Evolutionary conservation across 352 stramenopile genomes (phyloP).

Genomic region (Phytophthora hybrid): DNA sequence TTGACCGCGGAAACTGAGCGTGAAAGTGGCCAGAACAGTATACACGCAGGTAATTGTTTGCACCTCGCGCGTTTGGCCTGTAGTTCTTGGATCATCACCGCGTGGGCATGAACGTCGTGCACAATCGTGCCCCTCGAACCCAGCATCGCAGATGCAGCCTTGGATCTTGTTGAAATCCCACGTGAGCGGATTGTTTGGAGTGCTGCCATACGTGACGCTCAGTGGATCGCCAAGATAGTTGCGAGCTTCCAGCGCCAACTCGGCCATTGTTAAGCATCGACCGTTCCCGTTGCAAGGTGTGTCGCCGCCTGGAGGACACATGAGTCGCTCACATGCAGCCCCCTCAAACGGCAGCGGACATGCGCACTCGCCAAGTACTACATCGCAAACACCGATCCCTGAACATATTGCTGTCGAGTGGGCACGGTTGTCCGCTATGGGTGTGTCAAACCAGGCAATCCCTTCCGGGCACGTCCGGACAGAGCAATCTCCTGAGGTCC

Average conservation of each 20-base stretch:
- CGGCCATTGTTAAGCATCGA: constrained; percentile 73
- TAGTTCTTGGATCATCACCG: constrained; percentile 77
- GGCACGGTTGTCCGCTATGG: constrained; percentile 56
- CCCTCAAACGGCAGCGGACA: constrained; percentile 74
- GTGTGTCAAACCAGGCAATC: constrained; percentile 78
- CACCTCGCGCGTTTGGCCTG: constrained; percentile 63
- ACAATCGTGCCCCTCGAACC: constrained; percentile 90
- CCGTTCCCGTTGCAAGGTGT: constrained; percentile 67
- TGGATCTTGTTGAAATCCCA: constrained; percentile 92
- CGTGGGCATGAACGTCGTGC: constrained; percentile 61
- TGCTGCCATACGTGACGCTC: constrained; percentile 65
- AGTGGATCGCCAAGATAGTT: constrained; percentile 61
- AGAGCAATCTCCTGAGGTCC: constrained; percentile 74
- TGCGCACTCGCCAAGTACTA: constrained; percentile 64
- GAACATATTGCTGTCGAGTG: constrained; percentile 69
- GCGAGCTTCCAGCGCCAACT: constrained; percentile 59
- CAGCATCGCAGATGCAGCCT: constrained; percentile 89
- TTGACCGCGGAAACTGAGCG: constrained; percentile 68
- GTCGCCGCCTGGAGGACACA: constrained; percentile 60
- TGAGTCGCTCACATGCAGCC: constrained; percentile 74
- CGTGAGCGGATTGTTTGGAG: constrained; percentile 70
- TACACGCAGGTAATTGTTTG: constrained; percentile 69
- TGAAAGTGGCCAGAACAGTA: constrained; percentile 56
- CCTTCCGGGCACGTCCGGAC: constrained; percentile 69
- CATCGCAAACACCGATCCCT: constrained; percentile 73